Base-by-base conservation (phyloP, 169 alveolate species). In the Perkinsus chesapeaki region DNA sequence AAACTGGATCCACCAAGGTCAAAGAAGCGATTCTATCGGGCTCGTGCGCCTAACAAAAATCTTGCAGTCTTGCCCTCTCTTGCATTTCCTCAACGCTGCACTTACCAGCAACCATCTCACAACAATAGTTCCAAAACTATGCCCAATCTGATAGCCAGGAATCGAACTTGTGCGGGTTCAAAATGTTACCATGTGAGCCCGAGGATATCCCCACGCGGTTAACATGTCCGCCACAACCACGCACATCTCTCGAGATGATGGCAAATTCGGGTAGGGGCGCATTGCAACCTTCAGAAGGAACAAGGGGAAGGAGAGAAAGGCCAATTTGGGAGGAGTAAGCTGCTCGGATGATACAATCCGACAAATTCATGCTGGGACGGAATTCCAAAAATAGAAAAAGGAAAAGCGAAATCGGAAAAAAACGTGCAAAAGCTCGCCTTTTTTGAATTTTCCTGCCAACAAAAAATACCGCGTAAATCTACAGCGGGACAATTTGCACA, bases 201-300 rank as follows among this genome's bases (percentile, higher is more conserved):
- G 82, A 23, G 82, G 27, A 34, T 60, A 60, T 60, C 82, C 82
- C 82, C 82, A 60, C 82, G 82, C 82, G 37, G 82, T 60, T 34
- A 60, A 23, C 82, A 60, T 60, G 82, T 60, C 82, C 82, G 82
- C 82, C 82, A 60, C 82, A 60, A 60, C 82, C 82, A 60, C 82
- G 23, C 31, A 60, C 82, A 60, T 60, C 31, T 60, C 82, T 9
- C 82, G 82, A 60, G 82, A 27, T 0, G 82, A 60, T 27, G 82
- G 82, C 7, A 60, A 34, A 34, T 60, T 60, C 37, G 82, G 82
- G 27, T 60, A 60, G 12, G 82, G 82, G 3, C 82, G 82, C 82
- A 60, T 60, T 5, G 82, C 82, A 12, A 60, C 82, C 82, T 60
- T 60, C 36, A 16, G 27, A 16, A 60, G 82, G 7, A 12, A n/a